These are phyloP conservation scores for Melastoma candidum DNA, from an alignment of 441 rosid species.

Conservation along the genomic window DNA sequence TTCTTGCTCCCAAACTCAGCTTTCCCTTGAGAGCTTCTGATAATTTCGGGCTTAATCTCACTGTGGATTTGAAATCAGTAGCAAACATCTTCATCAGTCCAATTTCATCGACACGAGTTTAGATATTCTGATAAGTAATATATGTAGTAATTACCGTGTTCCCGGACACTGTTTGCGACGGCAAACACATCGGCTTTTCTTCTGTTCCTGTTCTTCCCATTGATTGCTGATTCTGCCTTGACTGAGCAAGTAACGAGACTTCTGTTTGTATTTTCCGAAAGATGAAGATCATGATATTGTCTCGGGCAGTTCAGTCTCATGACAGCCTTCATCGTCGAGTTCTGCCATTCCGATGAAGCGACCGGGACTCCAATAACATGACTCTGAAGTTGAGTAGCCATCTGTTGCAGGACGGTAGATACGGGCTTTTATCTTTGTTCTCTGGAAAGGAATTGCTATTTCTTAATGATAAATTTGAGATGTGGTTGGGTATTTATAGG, in stretches of 20 bases:
- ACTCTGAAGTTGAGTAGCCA: slow-evolving; percentile 3
- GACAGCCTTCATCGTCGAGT: no score
- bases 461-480: slow-evolving; percentile 4
- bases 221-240: slow-evolving; percentile 1
- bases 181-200: slow-evolving; percentile 12
- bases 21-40: slow-evolving; percentile 18
- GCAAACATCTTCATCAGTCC: neutral
- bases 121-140: neutral
- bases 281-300: neutral
- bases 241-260: neutral
- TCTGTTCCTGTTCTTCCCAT: slow-evolving; percentile 10
- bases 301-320: no score
- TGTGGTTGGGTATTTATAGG: slow-evolving; percentile 1
- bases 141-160: slow-evolving; percentile 14
- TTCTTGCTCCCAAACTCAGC: slow-evolving; percentile 15
- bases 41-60: slow-evolving; percentile 14
- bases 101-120: neutral
- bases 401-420: neutral
- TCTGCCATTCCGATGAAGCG: neutral
- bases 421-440: neutral
- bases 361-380: slow-evolving; percentile 2
- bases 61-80: slow-evolving; percentile 7
- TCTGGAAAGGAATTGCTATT: neutral
- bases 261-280: neutral
- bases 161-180: slow-evolving; percentile 6